These are phyloP conservation scores for Ophiostoma himal-ulmi DNA, from an alignment of 2,329 filamentous ascomycete genomes.

Conservation along the genomic window DNA sequence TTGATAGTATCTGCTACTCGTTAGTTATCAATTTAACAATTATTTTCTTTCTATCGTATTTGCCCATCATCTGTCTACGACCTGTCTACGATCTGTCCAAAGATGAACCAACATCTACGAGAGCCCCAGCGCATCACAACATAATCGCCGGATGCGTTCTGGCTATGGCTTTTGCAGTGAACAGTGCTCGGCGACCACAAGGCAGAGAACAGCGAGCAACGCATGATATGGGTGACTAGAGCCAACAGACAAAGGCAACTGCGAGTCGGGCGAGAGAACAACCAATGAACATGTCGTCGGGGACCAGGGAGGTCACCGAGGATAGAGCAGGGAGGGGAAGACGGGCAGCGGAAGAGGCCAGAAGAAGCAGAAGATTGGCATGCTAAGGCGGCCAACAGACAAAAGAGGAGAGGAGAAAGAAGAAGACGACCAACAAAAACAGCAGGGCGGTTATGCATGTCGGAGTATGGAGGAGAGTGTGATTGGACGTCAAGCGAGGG, in stretches of 20 bases:
- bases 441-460: neutral
- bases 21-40: too few relatives aligned
- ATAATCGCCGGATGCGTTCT: neutral
- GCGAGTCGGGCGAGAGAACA: neutral
- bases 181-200: neutral
- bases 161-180: neutral
- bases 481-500: neutral
- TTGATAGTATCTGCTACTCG: too few relatives aligned
- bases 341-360: too few relatives aligned
- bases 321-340: neutral
- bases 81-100: too few relatives aligned
- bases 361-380: neutral
- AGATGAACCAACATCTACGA: neutral
- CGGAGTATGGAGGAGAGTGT: neutral
- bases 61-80: too few relatives aligned
- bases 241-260: neutral
- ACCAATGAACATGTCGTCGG: neutral
- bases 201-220: neutral
- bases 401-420: neutral
- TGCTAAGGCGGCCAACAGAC: neutral
- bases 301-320: neutral
- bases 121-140: neutral
- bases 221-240: neutral
- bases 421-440: neutral
- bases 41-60: too few relatives aligned